phyloP scores from a whole-genome alignment of 1,139 yeast species.

The Protomyces inouyei region DNA sequence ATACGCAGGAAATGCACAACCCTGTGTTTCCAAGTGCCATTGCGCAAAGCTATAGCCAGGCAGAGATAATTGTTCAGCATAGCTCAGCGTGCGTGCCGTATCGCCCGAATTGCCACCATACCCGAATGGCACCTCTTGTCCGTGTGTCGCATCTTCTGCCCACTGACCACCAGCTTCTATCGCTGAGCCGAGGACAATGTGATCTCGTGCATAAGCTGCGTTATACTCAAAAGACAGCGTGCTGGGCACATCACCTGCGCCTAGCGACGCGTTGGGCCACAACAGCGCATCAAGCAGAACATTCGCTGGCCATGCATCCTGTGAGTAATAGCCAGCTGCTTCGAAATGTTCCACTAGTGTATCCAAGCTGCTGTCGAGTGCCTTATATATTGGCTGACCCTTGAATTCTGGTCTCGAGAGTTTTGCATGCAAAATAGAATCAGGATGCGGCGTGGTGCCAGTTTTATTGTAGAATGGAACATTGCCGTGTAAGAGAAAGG shows the following conservation, averaged over 20 bases:
- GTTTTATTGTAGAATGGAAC: conserved; percentile 38
- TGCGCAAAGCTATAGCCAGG: conserved; percentile 39
- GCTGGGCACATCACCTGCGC: conserved; percentile 11
- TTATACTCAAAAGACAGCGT: conserved; percentile 36
- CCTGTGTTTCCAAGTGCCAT: conserved; percentile 32
- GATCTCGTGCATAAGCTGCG: conserved; percentile 29
- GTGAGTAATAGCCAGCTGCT: conserved; percentile 16
- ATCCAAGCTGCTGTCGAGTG: conserved; percentile 25
- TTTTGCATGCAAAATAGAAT: conserved; percentile 35
- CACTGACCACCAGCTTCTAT: conserved; percentile 41
- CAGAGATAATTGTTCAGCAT: conserved; percentile 41
- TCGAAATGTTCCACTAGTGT: conserved; percentile 24
- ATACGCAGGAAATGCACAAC: conserved; percentile 33
- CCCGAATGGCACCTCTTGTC: neutral
- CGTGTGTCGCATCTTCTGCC: conserved; percentile 33
- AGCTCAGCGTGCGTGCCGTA: conserved; percentile 35
- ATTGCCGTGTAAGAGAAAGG: conserved; percentile 39
- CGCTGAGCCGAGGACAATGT: conserved; percentile 37
- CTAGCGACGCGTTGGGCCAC: conserved; percentile 38
- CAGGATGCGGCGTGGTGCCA: conserved; percentile 38
- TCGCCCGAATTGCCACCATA: conserved; percentile 17
- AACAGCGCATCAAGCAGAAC: conserved; percentile 37
- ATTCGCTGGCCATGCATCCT: conserved; percentile 35
- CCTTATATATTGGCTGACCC: conserved; percentile 17
- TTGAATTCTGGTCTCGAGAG: conserved; percentile 21